Evolutionary conservation across 1,284 basidiomycete species (phyloP).

Genomic region (Boletellus sp.): DNA sequence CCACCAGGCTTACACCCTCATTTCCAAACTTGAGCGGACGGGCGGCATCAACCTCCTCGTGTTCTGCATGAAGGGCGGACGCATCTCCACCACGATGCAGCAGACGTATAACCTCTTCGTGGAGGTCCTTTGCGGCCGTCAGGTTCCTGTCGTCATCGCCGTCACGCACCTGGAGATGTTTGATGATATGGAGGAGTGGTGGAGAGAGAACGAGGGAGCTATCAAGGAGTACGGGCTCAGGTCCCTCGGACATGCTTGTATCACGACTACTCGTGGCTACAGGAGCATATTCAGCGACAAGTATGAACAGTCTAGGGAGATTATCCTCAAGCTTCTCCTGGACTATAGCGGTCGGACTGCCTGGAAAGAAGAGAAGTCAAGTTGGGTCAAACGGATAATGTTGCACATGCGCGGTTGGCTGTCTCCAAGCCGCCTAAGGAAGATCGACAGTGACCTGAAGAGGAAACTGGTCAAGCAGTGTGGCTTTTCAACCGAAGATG

Average conservation of each 20-base stretch:
- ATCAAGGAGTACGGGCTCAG: conserved; percentile 25
- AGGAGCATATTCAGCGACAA: conserved; percentile 18
- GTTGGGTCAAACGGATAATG: conserved; percentile 28
- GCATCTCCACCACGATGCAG: conserved; percentile 32
- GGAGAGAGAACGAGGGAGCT: conserved; percentile 24
- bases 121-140: conserved; percentile 26
- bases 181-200: conserved; percentile 31
- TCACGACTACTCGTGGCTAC: conserved; percentile 29
- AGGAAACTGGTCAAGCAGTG: conserved; percentile 24
- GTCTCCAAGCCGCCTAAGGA: conserved; percentile 12
- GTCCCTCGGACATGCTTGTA: conserved; percentile 24
- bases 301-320: conserved; percentile 19
- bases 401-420: conserved; percentile 27
- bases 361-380: conserved; percentile 28
- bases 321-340: conserved; percentile 20
- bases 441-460: conserved; percentile 15
- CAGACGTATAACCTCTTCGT: conserved; percentile 33
- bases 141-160: conserved; percentile 35
- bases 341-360: conserved; percentile 12
- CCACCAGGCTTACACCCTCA: conserved; percentile 30
- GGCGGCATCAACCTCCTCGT: conserved; percentile 38
- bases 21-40: conserved; percentile 29
- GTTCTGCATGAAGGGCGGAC: conserved; percentile 36
- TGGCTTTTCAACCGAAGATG: conserved; percentile 23
- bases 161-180: conserved; percentile 38